Conservation (phyloP, 306 rosid species). For the Prunus armeniaca region DNA sequence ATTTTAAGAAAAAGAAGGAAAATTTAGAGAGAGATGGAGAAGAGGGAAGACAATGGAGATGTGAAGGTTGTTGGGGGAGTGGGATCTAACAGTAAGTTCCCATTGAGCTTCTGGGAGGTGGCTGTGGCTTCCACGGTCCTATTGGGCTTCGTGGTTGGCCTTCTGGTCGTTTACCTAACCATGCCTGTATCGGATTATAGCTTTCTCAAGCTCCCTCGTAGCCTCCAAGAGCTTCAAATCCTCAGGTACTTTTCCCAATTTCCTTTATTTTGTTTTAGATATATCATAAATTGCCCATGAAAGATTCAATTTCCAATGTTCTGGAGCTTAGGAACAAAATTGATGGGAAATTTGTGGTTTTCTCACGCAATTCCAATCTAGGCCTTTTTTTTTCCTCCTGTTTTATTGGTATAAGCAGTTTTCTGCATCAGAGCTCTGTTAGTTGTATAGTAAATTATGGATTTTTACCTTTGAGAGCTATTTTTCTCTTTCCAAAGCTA, state of each 20-base stretch:
- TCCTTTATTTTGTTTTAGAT: background rate
- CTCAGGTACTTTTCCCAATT: constrained; percentile 45
- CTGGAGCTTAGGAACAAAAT: background rate
- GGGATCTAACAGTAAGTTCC: constrained; percentile 33
- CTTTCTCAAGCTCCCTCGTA: constrained; percentile 92
- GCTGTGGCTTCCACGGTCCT: constrained; percentile 63
- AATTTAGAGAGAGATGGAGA: constrained; percentile 20
- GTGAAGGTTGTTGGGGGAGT: constrained; percentile 6
- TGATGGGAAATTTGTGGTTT: background rate
- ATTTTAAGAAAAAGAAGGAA: background rate
- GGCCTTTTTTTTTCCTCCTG: background rate
- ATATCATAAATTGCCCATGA: background rate
- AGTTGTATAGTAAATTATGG: background rate
- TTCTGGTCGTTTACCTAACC: constrained; percentile 70
- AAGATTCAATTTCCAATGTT: background rate
- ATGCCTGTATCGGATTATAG: constrained; percentile 95
- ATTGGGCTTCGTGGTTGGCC: constrained; percentile 45
- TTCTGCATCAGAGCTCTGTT: background rate
- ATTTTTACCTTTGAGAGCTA: background rate
- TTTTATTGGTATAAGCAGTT: background rate
- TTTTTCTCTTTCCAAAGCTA: background rate
- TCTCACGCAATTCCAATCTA: background rate
- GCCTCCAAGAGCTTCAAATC: constrained; percentile 77
- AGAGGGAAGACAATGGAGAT: constrained; percentile 24
- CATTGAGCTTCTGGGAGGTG: constrained; percentile 65